These are phyloP conservation scores for Penicillium sp. DNA, from an alignment of 2,329 filamentous ascomycete species.

Conservation along the genomic window DNA sequence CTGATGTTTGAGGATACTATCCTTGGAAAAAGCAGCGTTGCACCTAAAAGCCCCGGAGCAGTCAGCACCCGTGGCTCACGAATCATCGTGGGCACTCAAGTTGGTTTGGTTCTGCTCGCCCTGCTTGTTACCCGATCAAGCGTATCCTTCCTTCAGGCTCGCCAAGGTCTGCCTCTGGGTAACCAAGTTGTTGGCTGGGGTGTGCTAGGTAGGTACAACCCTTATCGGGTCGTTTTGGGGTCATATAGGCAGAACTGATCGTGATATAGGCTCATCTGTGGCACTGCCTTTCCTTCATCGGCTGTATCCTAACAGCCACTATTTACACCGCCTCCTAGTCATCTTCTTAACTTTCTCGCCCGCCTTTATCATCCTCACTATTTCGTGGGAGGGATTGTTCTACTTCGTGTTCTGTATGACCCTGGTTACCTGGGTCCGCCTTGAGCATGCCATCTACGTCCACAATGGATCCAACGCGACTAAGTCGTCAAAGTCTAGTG, in stretches of 20 bases:
- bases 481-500: conserved; percentile 4
- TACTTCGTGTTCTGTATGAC: conserved; percentile 85
- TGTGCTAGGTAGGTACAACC: conserved; percentile 62
- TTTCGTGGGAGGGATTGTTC: conserved; percentile 95
- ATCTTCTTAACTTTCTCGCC: conserved; percentile 92
- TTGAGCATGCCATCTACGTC: conserved; percentile 75
- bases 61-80: conserved; percentile 38
- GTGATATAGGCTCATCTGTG: conserved; percentile 64
- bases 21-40: conserved; percentile 43
- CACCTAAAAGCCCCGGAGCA: conserved; percentile 12
- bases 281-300: conserved; percentile 78
- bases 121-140: conserved; percentile 87
- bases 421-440: conserved; percentile 83
- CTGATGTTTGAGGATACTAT: conserved; percentile 73
- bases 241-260: conserved; percentile 8
- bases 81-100: conserved; percentile 48
- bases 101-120: conserved; percentile 76
- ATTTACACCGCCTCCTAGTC: conserved; percentile 83
- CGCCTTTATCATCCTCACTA: conserved; percentile 91
- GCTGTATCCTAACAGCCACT: conserved; percentile 77
- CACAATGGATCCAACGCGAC: conserved; percentile 29
- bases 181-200: conserved; percentile 86
- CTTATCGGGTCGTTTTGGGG: neutral
- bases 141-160: conserved; percentile 79
- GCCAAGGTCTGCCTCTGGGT: conserved; percentile 77